Percentiles rank a stretch among this genome's conserved stretches.
These are phyloP conservation scores for Malus hybrid DNA, from an alignment of 331 rosid genomes.

Conservation along the genomic window DNA sequence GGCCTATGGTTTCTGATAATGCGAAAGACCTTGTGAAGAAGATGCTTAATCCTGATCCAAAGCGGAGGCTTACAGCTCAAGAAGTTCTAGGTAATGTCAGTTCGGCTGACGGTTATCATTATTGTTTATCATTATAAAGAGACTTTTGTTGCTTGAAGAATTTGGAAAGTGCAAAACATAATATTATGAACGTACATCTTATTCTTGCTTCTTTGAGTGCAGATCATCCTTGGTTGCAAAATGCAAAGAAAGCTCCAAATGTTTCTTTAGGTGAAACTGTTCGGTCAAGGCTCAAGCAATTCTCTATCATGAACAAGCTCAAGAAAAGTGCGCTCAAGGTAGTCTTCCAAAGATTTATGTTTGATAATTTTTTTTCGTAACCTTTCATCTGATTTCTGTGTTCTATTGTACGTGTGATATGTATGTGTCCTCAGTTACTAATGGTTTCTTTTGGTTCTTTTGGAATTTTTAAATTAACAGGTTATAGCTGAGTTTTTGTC, in stretches of 20 bases:
- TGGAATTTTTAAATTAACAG: constrained; percentile 35
- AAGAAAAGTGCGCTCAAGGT: constrained; percentile 97
- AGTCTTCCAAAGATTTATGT: constrained; percentile 20
- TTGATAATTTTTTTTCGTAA: background rate
- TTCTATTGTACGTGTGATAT: background rate
- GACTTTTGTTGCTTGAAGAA: background rate
- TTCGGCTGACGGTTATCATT: constrained; percentile 7
- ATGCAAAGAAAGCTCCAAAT: constrained; percentile 88
- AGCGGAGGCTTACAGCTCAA: constrained; percentile 68
- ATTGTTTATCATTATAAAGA: background rate
- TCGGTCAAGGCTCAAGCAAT: constrained; percentile 84
- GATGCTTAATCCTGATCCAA: constrained; percentile 96
- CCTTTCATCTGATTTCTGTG: background rate
- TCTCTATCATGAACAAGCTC: constrained; percentile 96
- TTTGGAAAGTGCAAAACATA: background rate
- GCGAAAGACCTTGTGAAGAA: constrained; percentile 95
- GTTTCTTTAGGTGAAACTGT: constrained; percentile 92
- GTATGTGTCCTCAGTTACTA: background rate
- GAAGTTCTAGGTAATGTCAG: constrained; percentile 67
- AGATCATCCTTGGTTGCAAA: constrained; percentile 94
- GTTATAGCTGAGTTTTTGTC: constrained; percentile 93
- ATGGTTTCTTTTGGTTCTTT: background rate
- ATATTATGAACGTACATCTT: background rate
- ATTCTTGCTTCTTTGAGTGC: constrained; percentile 27
- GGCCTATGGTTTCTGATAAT: constrained; percentile 94